These are phyloP conservation scores for Fonsecaea pedrosoi DNA, from an alignment of 2,329 filamentous ascomycete species.

Conservation along the genomic window DNA sequence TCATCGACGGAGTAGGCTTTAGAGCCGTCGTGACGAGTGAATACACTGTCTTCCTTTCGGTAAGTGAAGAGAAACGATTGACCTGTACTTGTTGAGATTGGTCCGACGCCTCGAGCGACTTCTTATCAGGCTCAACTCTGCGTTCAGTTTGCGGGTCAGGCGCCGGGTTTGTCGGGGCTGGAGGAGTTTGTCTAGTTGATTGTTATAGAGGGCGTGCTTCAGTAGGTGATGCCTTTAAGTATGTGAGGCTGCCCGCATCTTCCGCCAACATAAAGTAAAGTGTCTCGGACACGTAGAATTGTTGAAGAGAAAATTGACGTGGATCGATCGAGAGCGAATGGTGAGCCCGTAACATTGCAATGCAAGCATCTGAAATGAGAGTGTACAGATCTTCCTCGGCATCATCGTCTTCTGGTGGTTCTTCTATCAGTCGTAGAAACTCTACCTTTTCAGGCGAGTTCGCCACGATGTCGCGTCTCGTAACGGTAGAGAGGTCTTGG, in stretches of 20 bases:
- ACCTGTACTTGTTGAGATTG: constrained; percentile 27
- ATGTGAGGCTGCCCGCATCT: no score
- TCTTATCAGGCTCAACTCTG: constrained; percentile 26
- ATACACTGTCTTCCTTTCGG: constrained; percentile 37
- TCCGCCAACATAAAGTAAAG: no score
- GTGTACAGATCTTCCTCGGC: no score
- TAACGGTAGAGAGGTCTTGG: constrained; percentile 12
- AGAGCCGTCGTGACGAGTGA: constrained; percentile 35
- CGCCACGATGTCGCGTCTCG: no score
- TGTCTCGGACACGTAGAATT: no score
- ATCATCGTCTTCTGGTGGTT: no score
- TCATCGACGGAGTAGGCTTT: constrained; percentile 31
- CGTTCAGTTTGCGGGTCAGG: constrained; percentile 29
- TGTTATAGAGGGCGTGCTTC: constrained; percentile 36
- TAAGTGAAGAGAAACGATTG: constrained; percentile 37
- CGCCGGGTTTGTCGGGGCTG: constrained; percentile 28
- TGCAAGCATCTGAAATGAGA: no score
- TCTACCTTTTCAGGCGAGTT: no score
- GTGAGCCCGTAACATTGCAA: no score
- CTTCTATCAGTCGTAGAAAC: no score
- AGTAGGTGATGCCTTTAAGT: constrained; percentile 41
- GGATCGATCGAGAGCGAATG: no score
- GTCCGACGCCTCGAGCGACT: constrained; percentile 8
- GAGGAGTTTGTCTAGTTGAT: constrained; percentile 10
- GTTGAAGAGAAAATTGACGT: no score